Evolutionary conservation across 257 asterid species (phyloP).

Genomic region (Gentiana macrophylla): DNA sequence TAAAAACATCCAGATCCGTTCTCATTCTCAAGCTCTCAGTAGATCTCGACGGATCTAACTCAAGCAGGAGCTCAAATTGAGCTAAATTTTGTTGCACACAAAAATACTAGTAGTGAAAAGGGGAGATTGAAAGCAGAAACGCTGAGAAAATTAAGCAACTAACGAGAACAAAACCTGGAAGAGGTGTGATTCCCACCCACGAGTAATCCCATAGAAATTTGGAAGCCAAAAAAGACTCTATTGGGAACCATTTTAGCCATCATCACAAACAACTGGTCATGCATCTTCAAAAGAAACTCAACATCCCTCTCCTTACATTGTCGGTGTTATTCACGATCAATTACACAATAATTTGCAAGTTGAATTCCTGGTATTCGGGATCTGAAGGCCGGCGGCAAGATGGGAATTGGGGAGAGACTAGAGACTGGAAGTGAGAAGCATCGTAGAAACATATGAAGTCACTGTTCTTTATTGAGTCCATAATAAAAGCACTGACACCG

Average conservation of each 20-base stretch:
- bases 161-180: constrained; percentile 96
- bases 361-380: constrained; percentile 5
- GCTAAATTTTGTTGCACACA: constrained; percentile 3
- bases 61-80: constrained; percentile 8
- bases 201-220: constrained; percentile 58
- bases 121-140: constrained; percentile 16
- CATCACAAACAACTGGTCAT: constrained; percentile 22
- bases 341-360: not conserved
- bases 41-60: constrained; percentile 20
- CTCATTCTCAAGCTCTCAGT: constrained; percentile 2
- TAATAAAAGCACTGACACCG: too few species aligned
- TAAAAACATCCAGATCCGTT: constrained; percentile 42
- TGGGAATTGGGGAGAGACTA: not conserved
- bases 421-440: not conserved
- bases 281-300: constrained; percentile 19
- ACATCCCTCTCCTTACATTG: constrained; percentile 9
- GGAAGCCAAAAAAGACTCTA: constrained; percentile 55
- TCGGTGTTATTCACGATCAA: not conserved
- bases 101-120: constrained; percentile 11
- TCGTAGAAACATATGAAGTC: too few species aligned
- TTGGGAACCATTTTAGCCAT: constrained; percentile 43
- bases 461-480: too few species aligned
- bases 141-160: constrained; percentile 12
- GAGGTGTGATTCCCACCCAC: constrained; percentile 99
- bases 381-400: constrained; percentile 3